Evolutionary conservation across 495 filamentous ascomycete genomes (phyloP).

Genomic region (Pseudotulostoma volvatum): DNA sequence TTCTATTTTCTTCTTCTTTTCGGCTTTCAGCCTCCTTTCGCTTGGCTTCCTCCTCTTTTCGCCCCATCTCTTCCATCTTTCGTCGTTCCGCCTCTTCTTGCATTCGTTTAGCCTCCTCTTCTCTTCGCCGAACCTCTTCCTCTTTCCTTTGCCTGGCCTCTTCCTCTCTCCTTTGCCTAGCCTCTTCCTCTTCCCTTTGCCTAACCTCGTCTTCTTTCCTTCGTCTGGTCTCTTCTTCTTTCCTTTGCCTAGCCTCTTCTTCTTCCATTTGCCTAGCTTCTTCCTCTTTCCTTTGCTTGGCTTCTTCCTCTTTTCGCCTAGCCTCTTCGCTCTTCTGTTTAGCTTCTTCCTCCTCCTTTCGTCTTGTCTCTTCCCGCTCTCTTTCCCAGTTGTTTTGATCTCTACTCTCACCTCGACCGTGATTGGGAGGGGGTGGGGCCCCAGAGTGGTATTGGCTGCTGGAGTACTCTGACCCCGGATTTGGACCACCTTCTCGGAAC

Average conservation of each 20-base stretch:
- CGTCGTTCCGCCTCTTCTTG: conserved; percentile 3
- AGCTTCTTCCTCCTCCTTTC: neutral
- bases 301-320: neutral
- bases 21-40: neutral
- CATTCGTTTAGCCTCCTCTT: conserved; percentile 5
- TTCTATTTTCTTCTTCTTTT: neutral
- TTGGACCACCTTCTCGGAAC: conserved; percentile 1
- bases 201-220: neutral
- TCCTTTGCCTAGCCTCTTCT: neutral
- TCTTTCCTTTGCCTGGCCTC: conserved; percentile 15
- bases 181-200: conserved; percentile 6
- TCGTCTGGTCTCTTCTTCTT: neutral
- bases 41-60: conserved; percentile 3
- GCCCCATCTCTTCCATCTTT: conserved; percentile 11
- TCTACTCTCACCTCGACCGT: neutral
- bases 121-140: conserved; percentile 1
- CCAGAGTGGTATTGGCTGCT: conserved; percentile 2
- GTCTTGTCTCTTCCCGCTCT: neutral
- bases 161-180: conserved; percentile 12
- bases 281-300: neutral
- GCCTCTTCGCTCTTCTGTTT: neutral
- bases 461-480: conserved; percentile 1
- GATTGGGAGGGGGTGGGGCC: conserved; percentile 1
- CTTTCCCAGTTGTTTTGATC: neutral
- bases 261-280: neutral